A percentile compares a stretch with the other conserved stretches of the same genome.
phyloP scores from a whole-genome alignment of 1,284 basidiomycete genomes.

The Austroboletus rostrupii region DNA sequence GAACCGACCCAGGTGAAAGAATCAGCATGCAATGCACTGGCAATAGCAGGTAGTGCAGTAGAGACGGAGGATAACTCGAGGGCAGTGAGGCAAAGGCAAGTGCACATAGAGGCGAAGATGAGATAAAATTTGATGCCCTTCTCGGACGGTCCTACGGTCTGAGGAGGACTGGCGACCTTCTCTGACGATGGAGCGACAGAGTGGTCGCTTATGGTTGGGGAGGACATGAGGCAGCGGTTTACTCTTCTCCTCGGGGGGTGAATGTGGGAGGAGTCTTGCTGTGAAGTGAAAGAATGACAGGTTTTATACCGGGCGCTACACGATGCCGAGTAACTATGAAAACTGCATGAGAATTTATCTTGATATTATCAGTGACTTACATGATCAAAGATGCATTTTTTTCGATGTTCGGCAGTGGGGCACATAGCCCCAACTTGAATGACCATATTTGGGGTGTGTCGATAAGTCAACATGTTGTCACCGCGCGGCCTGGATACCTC shows the following conservation, averaged over 20 bases:
- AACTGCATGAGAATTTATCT: too few species aligned
- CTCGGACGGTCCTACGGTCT: neutral
- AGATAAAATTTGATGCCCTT: constrained; percentile 3
- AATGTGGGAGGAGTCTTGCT: neutral
- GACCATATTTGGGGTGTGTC: too few species aligned
- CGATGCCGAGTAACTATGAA: too few species aligned
- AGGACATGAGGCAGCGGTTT: neutral
- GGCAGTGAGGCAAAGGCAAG: constrained; percentile 5
- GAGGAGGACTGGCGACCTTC: neutral
- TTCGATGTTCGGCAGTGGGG: too few species aligned
- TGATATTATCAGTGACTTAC: too few species aligned
- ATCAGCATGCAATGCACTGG: constrained; percentile 26
- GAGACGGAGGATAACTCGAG: constrained; percentile 3
- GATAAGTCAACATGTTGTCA: too few species aligned
- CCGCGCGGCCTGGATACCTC: too few species aligned
- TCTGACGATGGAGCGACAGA: neutral
- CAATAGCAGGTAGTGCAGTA: constrained; percentile 36
- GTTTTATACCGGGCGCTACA: too few species aligned
- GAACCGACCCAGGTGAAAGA: constrained; percentile 34
- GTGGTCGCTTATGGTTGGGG: neutral
- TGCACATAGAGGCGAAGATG: constrained; percentile 3
- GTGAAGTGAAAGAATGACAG: neutral
- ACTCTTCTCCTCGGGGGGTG: neutral
- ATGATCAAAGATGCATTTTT: too few species aligned
- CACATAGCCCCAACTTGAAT: too few species aligned